Conservation (phyloP, 75 land plant species). For the Sequoia sempervirens region DNA sequence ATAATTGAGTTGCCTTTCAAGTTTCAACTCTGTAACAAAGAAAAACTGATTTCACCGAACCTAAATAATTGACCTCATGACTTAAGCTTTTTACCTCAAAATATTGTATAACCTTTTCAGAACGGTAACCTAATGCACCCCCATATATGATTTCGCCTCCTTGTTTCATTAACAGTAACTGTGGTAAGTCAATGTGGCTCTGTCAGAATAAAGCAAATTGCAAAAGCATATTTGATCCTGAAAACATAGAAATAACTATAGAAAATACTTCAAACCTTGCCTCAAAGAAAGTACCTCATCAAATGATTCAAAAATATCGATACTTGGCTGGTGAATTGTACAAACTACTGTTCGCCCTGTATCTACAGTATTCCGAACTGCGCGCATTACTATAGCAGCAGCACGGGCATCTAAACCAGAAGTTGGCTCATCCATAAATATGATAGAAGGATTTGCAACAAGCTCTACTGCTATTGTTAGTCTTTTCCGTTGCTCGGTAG, state of each 20-base stretch:
- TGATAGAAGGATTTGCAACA: slow-evolving; percentile 36
- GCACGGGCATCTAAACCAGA: slow-evolving; percentile 34
- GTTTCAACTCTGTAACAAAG: neutral
- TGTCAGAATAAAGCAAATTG: neutral
- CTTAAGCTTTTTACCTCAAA: slow-evolving; percentile 28
- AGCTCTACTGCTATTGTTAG: slow-evolving; percentile 34
- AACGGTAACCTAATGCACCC: slow-evolving; percentile 36
- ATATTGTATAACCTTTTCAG: slow-evolving; percentile 34
- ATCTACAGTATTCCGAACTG: slow-evolving; percentile 32
- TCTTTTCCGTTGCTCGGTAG: no score
- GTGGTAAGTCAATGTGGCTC: neutral
- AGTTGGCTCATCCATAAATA: slow-evolving; percentile 41
- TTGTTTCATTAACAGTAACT: slow-evolving; percentile 49
- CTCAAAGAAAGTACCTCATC: slow-evolving; percentile 22
- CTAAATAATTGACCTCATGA: neutral
- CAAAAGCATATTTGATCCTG: neutral
- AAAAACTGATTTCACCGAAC: neutral
- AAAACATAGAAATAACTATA: neutral
- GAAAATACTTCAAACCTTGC: neutral
- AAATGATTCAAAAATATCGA: slow-evolving; percentile 41
- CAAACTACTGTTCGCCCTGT: slow-evolving; percentile 36
- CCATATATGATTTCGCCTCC: slow-evolving; percentile 50
- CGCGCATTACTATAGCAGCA: slow-evolving; percentile 27
- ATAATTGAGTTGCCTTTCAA: neutral
- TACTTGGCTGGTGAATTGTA: slow-evolving; percentile 29